Evolutionary conservation across 1,284 basidiomycete species (phyloP).

Genomic region (Puccinia brachypodii): DNA sequence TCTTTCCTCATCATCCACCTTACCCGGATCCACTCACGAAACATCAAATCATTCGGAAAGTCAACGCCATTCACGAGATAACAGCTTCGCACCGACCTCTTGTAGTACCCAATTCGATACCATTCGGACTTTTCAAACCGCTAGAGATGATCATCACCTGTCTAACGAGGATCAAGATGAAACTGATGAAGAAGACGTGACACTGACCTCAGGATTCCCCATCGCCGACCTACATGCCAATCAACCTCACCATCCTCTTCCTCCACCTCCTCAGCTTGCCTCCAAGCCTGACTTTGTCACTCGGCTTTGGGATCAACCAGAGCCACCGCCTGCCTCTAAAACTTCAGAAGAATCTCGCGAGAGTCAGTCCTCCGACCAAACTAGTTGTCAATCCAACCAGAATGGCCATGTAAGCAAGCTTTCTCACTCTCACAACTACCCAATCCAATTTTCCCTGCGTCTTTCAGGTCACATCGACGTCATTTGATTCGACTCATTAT

Average conservation of each 20-base stretch:
- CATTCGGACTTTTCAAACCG: constrained; percentile 21
- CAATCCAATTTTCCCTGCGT: too few relatives aligned
- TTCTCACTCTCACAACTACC: neutral
- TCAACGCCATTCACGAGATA: neutral
- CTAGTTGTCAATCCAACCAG: neutral
- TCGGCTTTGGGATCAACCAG: constrained; percentile 4
- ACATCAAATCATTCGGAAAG: neutral
- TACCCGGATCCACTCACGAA: neutral
- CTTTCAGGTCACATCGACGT: too few relatives aligned
- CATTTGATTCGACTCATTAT: too few relatives aligned
- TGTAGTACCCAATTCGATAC: constrained; percentile 34
- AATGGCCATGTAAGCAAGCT: neutral
- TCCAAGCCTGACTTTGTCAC: constrained; percentile 11
- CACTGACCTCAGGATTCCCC: neutral
- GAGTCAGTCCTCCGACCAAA: neutral
- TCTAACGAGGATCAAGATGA: neutral
- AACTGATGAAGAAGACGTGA: neutral
- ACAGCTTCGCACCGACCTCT: constrained; percentile 18
- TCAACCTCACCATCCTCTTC: neutral
- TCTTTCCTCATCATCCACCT: neutral
- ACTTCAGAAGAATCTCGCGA: neutral
- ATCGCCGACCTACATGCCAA: neutral
- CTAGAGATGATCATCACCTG: neutral
- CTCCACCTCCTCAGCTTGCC: neutral
- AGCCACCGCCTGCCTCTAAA: neutral